Evolutionary conservation across 495 filamentous ascomycete genomes (phyloP).

Genomic region (Aspergillus conjunctus): DNA sequence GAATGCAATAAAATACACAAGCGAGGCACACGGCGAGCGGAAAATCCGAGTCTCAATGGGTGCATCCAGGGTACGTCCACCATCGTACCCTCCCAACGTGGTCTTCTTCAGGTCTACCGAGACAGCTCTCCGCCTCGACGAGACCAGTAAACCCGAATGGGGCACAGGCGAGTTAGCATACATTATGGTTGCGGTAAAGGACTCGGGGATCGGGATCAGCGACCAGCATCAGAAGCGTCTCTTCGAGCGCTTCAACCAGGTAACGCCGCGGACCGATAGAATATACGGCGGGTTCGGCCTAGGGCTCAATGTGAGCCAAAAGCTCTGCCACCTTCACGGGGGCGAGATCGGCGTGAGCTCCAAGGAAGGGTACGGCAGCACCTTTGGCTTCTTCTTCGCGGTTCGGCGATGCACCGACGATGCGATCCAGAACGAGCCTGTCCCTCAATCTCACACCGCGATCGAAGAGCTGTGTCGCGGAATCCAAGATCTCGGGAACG

Average conservation of each 20-base stretch:
- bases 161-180: constrained; percentile 67
- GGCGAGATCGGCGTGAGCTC: constrained; percentile 82
- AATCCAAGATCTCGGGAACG: constrained; percentile 26
- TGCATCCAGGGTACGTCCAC: constrained; percentile 58
- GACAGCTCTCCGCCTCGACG: constrained; percentile 36
- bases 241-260: constrained; percentile 82
- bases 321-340: constrained; percentile 78
- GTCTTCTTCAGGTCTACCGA: constrained; percentile 55
- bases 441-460: constrained; percentile 17
- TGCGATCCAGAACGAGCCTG: constrained; percentile 25
- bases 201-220: constrained; percentile 76
- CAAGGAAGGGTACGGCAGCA: constrained; percentile 70
- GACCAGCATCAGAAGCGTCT: constrained; percentile 72
- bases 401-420: constrained; percentile 45
- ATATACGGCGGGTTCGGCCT: constrained; percentile 83
- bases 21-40: constrained; percentile 49
- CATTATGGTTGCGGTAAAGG: constrained; percentile 72
- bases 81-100: constrained; percentile 47
- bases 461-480: constrained; percentile 27
- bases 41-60: constrained; percentile 71
- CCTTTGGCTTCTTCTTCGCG: constrained; percentile 82
- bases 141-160: constrained; percentile 62
- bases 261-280: constrained; percentile 74
- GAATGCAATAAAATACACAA: constrained; percentile 80
- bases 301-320: constrained; percentile 78